Evolutionary conservation across 1,284 basidiomycete genomes (phyloP), one percentile per base, ranked within the genome.

Genomic region (Leccinum huronense): DNA sequence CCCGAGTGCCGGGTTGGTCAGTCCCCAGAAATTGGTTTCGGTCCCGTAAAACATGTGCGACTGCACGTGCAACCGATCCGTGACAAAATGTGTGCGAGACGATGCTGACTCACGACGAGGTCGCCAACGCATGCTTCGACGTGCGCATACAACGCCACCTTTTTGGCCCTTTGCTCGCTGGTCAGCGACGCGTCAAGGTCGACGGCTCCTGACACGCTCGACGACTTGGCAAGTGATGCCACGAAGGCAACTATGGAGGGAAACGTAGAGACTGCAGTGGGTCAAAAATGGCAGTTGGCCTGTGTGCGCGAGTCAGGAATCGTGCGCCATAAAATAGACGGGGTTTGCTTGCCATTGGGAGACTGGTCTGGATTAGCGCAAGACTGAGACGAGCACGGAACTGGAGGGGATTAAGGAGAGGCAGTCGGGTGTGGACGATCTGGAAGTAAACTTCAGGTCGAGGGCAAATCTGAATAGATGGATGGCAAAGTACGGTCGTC

Each of bases 391-490:
- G 84, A 57, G 82, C 81, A 66, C 90, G 88, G 75, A 94, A 93
- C 67, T 87, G 84, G 30, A 84, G 77, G 62, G 90, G 90, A 77
- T 93, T 90, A 72, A 94, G 85, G 60, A 94, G 84, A 61, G 92
- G 91, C 59, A 92, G 80, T 55, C 93, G 87, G 30, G 89, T 88
- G 76, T 95, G 91, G 54, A 92, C 92, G 65, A 95, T 91, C 75
- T 94, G 91, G 76, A 93, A 93, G 78, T 87, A 93, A 48, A 94
- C 91, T 76, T 95, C 61, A 96, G 86, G 78, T 96, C 93, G 58
- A 90, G 84, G 1, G 92, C 90, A 70, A 96, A 89, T 74, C 93
- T 95, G 72, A 67, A 69, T 66, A 9, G 14, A 7, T 40, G 14
- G 13, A 16, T 40, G 58, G 63, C 57, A 66, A 60, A 63, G 56